A percentile compares a stretch with the other conserved stretches of the same genome.
Conservation (phyloP, 2,329 filamentous ascomycete genomes). For the Penicillium occitanis region DNA sequence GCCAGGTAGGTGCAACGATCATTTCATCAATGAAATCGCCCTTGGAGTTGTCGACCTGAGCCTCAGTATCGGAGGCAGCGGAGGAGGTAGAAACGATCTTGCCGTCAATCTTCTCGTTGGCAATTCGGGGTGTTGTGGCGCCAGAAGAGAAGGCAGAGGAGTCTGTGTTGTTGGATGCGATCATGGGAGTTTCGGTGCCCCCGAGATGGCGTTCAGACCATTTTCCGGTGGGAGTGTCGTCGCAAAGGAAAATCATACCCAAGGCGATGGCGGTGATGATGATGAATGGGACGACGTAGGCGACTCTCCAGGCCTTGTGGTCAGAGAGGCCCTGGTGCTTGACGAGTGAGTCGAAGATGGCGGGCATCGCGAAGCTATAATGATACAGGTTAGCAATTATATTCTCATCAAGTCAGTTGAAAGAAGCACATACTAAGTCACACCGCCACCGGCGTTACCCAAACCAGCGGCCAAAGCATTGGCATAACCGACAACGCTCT, state of each 20-base stretch:
- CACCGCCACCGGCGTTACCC: slow-evolving; percentile 84
- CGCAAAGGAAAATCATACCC: slow-evolving; percentile 70
- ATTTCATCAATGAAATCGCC: slow-evolving; percentile 59
- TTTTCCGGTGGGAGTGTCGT: slow-evolving; percentile 78
- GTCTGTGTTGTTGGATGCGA: slow-evolving; percentile 15
- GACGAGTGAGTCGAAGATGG: slow-evolving; percentile 77
- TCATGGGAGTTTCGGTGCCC: slow-evolving; percentile 47
- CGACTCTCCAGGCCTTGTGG: slow-evolving; percentile 76
- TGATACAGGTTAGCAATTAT: slow-evolving; percentile 3
- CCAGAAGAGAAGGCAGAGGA: slow-evolving; percentile 24
- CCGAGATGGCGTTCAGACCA: slow-evolving; percentile 69
- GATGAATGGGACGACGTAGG: slow-evolving; percentile 80
- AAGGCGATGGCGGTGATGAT: slow-evolving; percentile 67
- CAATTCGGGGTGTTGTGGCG: slow-evolving; percentile 27
- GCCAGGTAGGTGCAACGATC: slow-evolving; percentile 60
- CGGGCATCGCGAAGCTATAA: slow-evolving; percentile 76
- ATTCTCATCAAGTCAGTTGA: not conserved
- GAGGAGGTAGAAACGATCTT: slow-evolving; percentile 18
- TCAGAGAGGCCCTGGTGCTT: slow-evolving; percentile 56
- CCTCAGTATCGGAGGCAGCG: slow-evolving; percentile 29
- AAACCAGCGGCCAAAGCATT: slow-evolving; percentile 82
- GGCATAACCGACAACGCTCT: slow-evolving; percentile 83
- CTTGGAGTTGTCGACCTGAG: slow-evolving; percentile 39
- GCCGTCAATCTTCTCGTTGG: slow-evolving; percentile 28
- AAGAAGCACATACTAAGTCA: slow-evolving; percentile 62